A percentile compares a stretch with the other conserved stretches of the same genome.
Conservation (phyloP, 108 stramenopile species). For the Epithemia pelagica region DNA sequence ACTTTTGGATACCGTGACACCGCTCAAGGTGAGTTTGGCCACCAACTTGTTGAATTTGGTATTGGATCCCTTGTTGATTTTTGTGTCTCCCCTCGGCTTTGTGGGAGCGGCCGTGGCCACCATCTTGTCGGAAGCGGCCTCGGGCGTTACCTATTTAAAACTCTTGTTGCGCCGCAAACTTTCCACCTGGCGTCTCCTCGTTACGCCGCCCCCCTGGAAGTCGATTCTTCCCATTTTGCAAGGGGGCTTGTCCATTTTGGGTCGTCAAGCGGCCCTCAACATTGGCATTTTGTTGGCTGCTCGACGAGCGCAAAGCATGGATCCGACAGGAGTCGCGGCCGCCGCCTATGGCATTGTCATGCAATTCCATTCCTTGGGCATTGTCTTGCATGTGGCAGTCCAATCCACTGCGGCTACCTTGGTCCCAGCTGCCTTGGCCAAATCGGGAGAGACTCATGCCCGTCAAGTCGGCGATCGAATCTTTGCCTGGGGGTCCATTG, state of each 20-base stretch:
- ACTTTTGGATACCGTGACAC: slow-evolving; percentile 73
- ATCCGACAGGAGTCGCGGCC: slow-evolving; percentile 64
- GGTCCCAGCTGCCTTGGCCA: slow-evolving; percentile 48
- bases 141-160: slow-evolving; percentile 50
- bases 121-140: slow-evolving; percentile 42
- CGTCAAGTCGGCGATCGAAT: slow-evolving; percentile 61
- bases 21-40: slow-evolving; percentile 61
- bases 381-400: slow-evolving; percentile 62
- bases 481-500: slow-evolving; percentile 54
- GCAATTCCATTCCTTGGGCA: slow-evolving; percentile 67
- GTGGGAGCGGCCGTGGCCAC: slow-evolving; percentile 76
- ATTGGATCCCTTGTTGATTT: slow-evolving; percentile 67
- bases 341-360: slow-evolving; percentile 81
- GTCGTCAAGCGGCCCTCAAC: slow-evolving; percentile 63
- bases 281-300: slow-evolving; percentile 61
- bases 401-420: slow-evolving; percentile 63
- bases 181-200: slow-evolving; percentile 27
- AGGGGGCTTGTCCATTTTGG: slow-evolving; percentile 65
- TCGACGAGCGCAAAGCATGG: slow-evolving; percentile 62
- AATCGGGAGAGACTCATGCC: slow-evolving; percentile 45
- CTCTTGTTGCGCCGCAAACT: slow-evolving; percentile 45
- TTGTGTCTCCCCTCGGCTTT: slow-evolving; percentile 38
- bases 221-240: slow-evolving; percentile 47
- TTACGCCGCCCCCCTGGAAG: slow-evolving; percentile 39
- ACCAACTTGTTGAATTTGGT: slow-evolving; percentile 69